Conservation (phyloP, 768 basidiomycete species). For the Mycena alexandri region DNA sequence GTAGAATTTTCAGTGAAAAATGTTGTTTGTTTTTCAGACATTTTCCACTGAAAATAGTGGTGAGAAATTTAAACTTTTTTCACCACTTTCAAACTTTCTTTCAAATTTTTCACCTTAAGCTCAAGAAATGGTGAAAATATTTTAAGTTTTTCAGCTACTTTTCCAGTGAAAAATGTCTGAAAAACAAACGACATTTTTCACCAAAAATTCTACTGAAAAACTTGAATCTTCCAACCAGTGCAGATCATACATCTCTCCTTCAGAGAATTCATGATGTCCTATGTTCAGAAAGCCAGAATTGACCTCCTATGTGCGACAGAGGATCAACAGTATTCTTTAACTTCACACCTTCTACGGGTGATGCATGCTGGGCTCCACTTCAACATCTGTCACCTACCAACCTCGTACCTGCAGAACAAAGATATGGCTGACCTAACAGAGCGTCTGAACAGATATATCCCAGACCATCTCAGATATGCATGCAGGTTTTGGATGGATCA, state of each 20-base stretch:
- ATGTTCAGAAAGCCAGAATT: background rate
- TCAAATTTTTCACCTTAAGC: no score
- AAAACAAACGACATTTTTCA: no score
- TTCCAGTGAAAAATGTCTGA: no score
- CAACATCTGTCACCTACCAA: constrained; percentile 10
- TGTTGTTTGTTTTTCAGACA: no score
- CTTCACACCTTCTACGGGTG: background rate
- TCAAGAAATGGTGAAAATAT: no score
- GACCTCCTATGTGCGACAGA: constrained; percentile 5
- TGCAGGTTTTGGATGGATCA: constrained; percentile 15
- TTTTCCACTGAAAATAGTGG: no score
- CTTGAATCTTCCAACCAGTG: no score
- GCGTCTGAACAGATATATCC: background rate
- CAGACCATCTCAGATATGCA: constrained; percentile 1
- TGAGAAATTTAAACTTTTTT: no score
- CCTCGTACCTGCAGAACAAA: background rate
- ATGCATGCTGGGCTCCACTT: background rate
- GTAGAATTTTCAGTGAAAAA: no score
- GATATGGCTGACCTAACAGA: background rate
- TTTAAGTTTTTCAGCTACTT: no score
- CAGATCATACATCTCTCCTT: constrained; percentile 21
- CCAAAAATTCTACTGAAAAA: no score
- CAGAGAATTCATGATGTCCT: constrained; percentile 12
- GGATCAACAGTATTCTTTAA: background rate
- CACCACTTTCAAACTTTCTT: no score